Conservation (phyloP, 805 yeast species). For the Dipodascus geniculatus region DNA sequence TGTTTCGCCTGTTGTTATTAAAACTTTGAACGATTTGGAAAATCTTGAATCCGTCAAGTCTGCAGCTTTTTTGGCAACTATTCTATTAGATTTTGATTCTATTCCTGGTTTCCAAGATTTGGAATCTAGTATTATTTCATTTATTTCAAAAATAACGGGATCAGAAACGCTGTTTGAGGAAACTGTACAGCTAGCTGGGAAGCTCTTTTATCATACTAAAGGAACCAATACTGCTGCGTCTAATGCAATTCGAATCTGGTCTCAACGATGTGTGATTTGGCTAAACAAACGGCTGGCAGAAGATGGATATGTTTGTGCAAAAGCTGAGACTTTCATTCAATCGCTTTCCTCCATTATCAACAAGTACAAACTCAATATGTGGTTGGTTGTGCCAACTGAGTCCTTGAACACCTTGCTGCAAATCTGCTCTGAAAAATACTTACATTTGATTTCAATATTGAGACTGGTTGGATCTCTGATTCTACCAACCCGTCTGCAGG, state of each 20-base stretch:
- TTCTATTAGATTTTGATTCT: not conserved
- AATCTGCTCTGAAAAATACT: slow-evolving; percentile 32
- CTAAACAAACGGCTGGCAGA: slow-evolving; percentile 15
- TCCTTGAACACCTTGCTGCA: slow-evolving; percentile 23
- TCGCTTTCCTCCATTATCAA: not conserved
- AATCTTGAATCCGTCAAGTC: not conserved
- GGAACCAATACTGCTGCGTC: not conserved
- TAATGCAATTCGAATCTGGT: slow-evolving; percentile 9
- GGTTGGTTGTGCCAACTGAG: slow-evolving; percentile 12
- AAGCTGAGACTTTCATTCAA: not conserved
- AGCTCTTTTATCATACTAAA: slow-evolving; percentile 1
- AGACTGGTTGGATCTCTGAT: slow-evolving; percentile 34
- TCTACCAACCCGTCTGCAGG: slow-evolving; percentile 24
- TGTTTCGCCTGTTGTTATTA: not conserved
- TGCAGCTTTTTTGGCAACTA: not conserved
- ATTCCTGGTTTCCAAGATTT: not conserved
- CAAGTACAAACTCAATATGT: slow-evolving; percentile 8
- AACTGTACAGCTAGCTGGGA: slow-evolving; percentile 7
- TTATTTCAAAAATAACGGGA: slow-evolving; percentile 2
- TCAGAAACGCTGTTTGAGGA: slow-evolving; percentile 6
- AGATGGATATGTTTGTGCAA: slow-evolving; percentile 3
- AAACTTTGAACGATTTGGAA: not conserved
- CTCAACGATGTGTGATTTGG: slow-evolving; percentile 14
- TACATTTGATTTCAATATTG: slow-evolving; percentile 30
- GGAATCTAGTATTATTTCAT: not conserved